phyloP scores from a whole-genome alignment of 139 green algal species.

The Astrephomene gubernaculifera region DNA sequence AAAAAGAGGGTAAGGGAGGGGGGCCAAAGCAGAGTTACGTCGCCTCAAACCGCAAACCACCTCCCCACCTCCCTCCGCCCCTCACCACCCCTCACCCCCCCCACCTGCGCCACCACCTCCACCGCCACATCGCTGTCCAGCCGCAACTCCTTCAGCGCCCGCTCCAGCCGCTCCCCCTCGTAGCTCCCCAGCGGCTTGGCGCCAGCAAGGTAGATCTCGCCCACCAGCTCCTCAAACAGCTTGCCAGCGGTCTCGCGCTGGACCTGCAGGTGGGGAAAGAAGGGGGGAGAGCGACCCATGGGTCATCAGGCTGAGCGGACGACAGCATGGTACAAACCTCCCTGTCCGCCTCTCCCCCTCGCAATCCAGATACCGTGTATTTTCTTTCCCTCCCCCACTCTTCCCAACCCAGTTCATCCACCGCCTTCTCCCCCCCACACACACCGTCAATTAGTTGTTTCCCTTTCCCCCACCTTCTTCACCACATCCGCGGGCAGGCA shows the following conservation, averaged over 20 bases:
- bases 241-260: conserved; percentile 52
- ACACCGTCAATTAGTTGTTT: too few species aligned
- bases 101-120: conserved; percentile 53
- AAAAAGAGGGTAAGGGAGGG: too few species aligned
- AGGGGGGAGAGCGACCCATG: conserved; percentile 75
- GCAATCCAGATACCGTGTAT: too few species aligned
- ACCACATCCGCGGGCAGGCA: conserved; percentile 79
- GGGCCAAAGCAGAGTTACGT: too few species aligned
- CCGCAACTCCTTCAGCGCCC: conserved; percentile 75
- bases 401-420: too few species aligned
- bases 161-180: conserved; percentile 66
- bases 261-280: conserved; percentile 70
- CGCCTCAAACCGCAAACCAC: neutral
- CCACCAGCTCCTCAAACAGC: conserved; percentile 59
- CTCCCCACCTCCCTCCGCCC: neutral
- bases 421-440: too few species aligned
- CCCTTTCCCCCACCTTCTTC: conserved; percentile 47
- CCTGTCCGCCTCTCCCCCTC: too few species aligned
- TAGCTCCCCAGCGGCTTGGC: conserved; percentile 59
- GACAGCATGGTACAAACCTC: too few species aligned
- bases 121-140: conserved; percentile 71
- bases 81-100: neutral
- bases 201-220: conserved; percentile 69
- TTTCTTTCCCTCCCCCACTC: too few species aligned
- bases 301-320: neutral